Evolutionary conservation across 129 eudicot species (phyloP), one percentile per base, ranked within the genome.

Genomic region (Saposhnikovia divaricata): DNA sequence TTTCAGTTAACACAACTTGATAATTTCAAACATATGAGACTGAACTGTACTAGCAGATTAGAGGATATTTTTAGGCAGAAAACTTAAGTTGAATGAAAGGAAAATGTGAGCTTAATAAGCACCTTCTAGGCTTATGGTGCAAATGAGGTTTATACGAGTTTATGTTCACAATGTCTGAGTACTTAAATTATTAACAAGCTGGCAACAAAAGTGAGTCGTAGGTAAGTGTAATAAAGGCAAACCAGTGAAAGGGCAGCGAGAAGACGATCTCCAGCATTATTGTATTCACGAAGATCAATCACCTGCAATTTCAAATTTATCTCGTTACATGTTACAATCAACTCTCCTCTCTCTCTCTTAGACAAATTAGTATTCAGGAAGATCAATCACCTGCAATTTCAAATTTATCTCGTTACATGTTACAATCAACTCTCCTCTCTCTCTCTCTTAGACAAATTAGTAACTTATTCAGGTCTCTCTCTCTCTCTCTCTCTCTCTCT

Each of bases 221-320:
- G 28, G 4, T 7, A 61, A 12, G 14, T 6, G 8, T 7, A 53
- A 19, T 10, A 4, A 9, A 61, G 34, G 79, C 79, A 83, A 76
- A 95, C 98, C 91, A 95, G 88, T 51, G 97, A 88, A 75, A 95
- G 96, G 80, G 96, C 98, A 72, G 94, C 86, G 42, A 92, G 40
- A 25, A 95, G 96, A 78, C 98, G 91, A 82, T 87, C 83, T 72
- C 98, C 97, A 72, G 98, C 94, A 82, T 87, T 87, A 59, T 14
- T 85, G 88, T 82, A 87, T 83, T 95, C 98, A 66, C 82, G 98
- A 79, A 95, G 88, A 86, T 92, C 98, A 85, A 95, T 93, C 70
- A 84, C 91, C 98, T 95, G 85, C 38, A 69, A 27, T 77, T 44
- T 46, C 53, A 42, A 55, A 78, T 16, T 4, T 61, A 79, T 27